phyloP scores from a whole-genome alignment of 1,139 yeast species.

The Trichomonascaceae sp. region DNA sequence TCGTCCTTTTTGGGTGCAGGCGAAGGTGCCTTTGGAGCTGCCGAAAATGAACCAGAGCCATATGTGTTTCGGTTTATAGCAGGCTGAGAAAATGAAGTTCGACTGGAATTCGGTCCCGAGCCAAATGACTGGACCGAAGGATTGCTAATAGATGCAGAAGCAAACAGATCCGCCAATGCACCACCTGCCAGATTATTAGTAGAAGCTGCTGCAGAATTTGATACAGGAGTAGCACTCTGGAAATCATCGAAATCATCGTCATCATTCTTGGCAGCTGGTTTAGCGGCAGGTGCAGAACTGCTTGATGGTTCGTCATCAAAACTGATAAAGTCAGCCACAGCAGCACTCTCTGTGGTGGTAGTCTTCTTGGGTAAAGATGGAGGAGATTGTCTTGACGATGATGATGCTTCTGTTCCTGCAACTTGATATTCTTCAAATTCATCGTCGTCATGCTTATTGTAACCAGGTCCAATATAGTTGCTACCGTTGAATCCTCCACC shows the following conservation, averaged over 20 bases:
- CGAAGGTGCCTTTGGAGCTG: slow-evolving; percentile 31
- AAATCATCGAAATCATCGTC: slow-evolving; percentile 92
- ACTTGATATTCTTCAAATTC: slow-evolving; percentile 51
- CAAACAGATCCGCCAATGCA: slow-evolving; percentile 23
- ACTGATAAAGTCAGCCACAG: slow-evolving; percentile 22
- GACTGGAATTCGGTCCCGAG: background rate
- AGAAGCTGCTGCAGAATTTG: slow-evolving; percentile 25
- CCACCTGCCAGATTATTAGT: slow-evolving; percentile 19
- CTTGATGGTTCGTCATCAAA: slow-evolving; percentile 21
- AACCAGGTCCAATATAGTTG: slow-evolving; percentile 31
- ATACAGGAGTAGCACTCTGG: slow-evolving; percentile 58
- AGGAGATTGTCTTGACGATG: slow-evolving; percentile 8
- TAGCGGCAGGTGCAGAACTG: slow-evolving; percentile 23
- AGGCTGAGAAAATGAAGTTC: slow-evolving; percentile 28
- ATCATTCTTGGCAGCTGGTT: slow-evolving; percentile 31
- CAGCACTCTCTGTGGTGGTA: slow-evolving; percentile 11
- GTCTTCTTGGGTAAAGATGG: slow-evolving; percentile 10
- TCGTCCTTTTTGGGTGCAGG: slow-evolving; percentile 42
- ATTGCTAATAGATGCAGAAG: slow-evolving; percentile 17
- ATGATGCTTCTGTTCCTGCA: slow-evolving; percentile 15
- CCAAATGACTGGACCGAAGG: slow-evolving; percentile 14
- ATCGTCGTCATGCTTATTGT: slow-evolving; percentile 27
- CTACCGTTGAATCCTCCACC: slow-evolving; percentile 63
- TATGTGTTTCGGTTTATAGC: slow-evolving; percentile 25
- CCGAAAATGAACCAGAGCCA: slow-evolving; percentile 8